A percentile compares a stretch with the other conserved stretches of the same genome.
phyloP scores from a whole-genome alignment of 768 basidiomycete genomes.

The Tephrocybe sp. region DNA sequence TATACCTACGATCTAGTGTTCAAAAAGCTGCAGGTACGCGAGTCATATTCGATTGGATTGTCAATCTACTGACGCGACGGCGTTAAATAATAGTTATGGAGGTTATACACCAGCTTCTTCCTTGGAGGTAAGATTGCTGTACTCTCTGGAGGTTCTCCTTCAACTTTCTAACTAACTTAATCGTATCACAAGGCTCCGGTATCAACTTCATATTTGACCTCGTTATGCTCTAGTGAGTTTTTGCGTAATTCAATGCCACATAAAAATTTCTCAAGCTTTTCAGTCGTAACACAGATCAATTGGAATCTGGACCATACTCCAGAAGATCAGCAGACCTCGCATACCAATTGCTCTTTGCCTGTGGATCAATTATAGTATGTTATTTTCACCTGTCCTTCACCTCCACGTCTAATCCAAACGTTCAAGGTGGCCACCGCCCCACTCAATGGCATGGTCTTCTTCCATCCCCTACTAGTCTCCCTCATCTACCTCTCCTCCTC shows the following conservation, averaged over 20 bases:
- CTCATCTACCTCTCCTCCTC: slow-evolving; percentile 69
- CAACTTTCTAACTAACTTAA: not conserved
- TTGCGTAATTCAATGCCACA: not conserved
- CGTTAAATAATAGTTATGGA: slow-evolving; percentile 64
- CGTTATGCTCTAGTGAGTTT: slow-evolving; percentile 68
- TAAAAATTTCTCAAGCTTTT: not conserved
- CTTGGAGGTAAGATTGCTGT: slow-evolving; percentile 51
- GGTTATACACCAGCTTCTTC: slow-evolving; percentile 73
- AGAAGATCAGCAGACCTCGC: slow-evolving; percentile 72
- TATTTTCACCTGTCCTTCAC: not conserved
- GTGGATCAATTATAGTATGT: slow-evolving; percentile 61
- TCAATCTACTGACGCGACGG: not conserved
- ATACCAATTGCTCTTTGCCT: slow-evolving; percentile 66
- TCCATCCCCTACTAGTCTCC: slow-evolving; percentile 64
- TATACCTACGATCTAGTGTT: slow-evolving; percentile 51
- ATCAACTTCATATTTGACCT: slow-evolving; percentile 65
- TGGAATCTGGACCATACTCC: slow-evolving; percentile 63
- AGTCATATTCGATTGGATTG: not conserved
- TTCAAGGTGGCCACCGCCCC: slow-evolving; percentile 56
- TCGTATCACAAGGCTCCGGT: slow-evolving; percentile 36
- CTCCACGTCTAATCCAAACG: not conserved
- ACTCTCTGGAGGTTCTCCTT: not conserved
- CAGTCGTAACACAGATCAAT: slow-evolving; percentile 64
- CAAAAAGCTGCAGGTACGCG: slow-evolving; percentile 52
- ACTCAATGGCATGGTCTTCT: slow-evolving; percentile 53